phyloP scores from a whole-genome alignment of 2,329 filamentous ascomycete species.

The Fusarium pseudograminearum region DNA sequence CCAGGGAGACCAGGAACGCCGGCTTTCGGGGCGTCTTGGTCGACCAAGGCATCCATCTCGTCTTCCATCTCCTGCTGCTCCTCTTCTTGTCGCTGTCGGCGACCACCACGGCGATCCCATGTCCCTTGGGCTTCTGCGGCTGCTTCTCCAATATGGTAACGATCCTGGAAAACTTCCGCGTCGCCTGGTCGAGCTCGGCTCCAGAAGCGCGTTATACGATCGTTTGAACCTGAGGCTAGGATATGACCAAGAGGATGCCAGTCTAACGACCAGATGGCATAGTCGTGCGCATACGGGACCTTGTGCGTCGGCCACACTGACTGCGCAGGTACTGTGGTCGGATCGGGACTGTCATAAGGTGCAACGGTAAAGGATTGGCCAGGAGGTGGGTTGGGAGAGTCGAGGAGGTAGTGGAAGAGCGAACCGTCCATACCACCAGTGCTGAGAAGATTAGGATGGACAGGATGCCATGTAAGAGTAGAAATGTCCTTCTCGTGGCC shows the following conservation, averaged over 20 bases:
- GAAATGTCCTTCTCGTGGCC: slow-evolving; percentile 98
- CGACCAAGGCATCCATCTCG: slow-evolving; percentile 90
- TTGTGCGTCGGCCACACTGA: slow-evolving; percentile 93
- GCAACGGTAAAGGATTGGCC: slow-evolving; percentile 79
- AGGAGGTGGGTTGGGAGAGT: slow-evolving; percentile 88
- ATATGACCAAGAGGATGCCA: slow-evolving; percentile 98
- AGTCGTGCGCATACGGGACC: slow-evolving; percentile 89
- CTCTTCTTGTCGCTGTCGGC: slow-evolving; percentile 85
- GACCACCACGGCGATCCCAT: slow-evolving; percentile 83
- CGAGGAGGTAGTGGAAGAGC: slow-evolving; percentile 93
- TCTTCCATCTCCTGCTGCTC: slow-evolving; percentile 95
- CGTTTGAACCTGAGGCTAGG: slow-evolving; percentile 93
- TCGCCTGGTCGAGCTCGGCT: slow-evolving; percentile 90
- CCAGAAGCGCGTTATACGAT: slow-evolving; percentile 97
- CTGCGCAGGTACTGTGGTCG: slow-evolving; percentile 82
- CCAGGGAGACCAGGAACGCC: slow-evolving; percentile 58
- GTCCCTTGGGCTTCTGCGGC: slow-evolving; percentile 96
- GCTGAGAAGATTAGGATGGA: slow-evolving; percentile 88
- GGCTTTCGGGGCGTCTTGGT: slow-evolving; percentile 78
- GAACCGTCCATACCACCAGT: slow-evolving; percentile 92
- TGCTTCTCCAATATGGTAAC: slow-evolving; percentile 94
- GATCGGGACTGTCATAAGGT: slow-evolving; percentile 87
- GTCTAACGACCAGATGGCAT: slow-evolving; percentile 96
- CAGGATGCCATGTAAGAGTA: slow-evolving; percentile 91
- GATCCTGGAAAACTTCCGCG: slow-evolving; percentile 84